These are phyloP conservation scores for Umbelopsis vinacea DNA, from an alignment of 192 early-diverging fungal genomes.

Conservation along the genomic window DNA sequence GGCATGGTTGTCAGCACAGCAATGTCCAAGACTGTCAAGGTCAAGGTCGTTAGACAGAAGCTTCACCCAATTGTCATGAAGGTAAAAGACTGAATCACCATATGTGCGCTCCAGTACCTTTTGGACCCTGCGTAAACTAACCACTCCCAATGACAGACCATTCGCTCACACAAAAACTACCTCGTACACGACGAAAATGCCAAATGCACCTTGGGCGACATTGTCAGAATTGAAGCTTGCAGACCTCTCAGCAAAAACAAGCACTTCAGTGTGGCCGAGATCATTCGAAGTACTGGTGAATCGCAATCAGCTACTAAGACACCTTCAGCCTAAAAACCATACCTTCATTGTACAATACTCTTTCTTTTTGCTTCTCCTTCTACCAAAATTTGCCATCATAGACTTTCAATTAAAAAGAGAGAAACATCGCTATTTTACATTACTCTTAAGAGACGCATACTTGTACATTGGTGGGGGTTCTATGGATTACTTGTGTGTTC, in stretches of 20 bases:
- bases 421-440: not conserved
- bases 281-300: conserved; percentile 50
- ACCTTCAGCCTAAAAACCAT: conserved; percentile 8
- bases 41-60: conserved; percentile 75
- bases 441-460: not conserved
- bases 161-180: conserved; percentile 84
- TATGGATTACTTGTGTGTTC: not conserved
- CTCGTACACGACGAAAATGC: conserved; percentile 86
- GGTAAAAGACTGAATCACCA: conserved; percentile 53
- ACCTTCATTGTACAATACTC: conserved; percentile 16
- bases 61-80: conserved; percentile 86
- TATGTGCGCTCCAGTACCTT: not conserved
- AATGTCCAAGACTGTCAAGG: conserved; percentile 91
- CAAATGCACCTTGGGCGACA: conserved; percentile 84
- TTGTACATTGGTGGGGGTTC: not conserved
- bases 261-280: conserved; percentile 87
- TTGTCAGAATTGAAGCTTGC: conserved; percentile 91
- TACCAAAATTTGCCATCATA: conserved; percentile 14
- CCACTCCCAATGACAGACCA: conserved; percentile 54
- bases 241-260: conserved; percentile 86
- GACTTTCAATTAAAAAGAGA: conserved; percentile 6
- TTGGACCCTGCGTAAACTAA: too few relatives aligned
- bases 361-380: too few relatives aligned
- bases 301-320: conserved; percentile 9
- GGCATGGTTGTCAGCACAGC: conserved; percentile 88